A percentile compares a stretch with the other conserved stretches of the same genome.
phyloP scores from a whole-genome alignment of 1,284 basidiomycete genomes.

The Puccinia novopanici region DNA sequence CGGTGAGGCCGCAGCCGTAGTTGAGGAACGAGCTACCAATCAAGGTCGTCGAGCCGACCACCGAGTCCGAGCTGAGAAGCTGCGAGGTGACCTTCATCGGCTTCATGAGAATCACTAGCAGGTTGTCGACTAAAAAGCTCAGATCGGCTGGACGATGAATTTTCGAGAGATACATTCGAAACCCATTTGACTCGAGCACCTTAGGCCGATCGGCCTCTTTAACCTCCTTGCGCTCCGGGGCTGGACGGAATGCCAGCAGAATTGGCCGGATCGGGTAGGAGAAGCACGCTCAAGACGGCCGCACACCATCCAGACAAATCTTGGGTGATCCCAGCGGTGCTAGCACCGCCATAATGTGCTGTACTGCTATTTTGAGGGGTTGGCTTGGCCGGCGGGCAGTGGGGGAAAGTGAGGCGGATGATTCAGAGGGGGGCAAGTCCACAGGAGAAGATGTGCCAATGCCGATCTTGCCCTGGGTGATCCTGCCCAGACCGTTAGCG shows the following conservation, averaged over 20 bases:
- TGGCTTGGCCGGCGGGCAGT: conserved; percentile 10
- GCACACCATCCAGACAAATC: conserved; percentile 46
- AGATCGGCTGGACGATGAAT: conserved; percentile 43
- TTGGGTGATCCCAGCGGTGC: conserved; percentile 13
- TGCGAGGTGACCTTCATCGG: conserved; percentile 48
- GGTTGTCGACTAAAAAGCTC: conserved; percentile 34
- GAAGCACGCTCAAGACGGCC: conserved; percentile 24
- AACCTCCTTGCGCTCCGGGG: neutral
- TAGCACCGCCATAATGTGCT: conserved; percentile 31
- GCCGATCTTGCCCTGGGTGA: conserved; percentile 31
- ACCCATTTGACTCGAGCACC: conserved; percentile 16
- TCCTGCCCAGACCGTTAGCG: conserved; percentile 40
- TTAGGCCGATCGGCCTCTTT: conserved; percentile 1
- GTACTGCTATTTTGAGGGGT: conserved; percentile 3
- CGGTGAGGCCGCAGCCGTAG: conserved; percentile 32
- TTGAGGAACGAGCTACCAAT: conserved; percentile 4
- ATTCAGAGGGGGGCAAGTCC: conserved; percentile 11
- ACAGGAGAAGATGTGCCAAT: neutral
- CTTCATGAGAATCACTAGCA: conserved; percentile 40
- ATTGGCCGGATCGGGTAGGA: conserved; percentile 27
- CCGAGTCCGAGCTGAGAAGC: conserved; percentile 27
- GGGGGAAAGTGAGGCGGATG: neutral
- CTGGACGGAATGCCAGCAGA: neutral
- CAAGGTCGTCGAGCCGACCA: conserved; percentile 16
- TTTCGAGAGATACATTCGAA: conserved; percentile 47